phyloP scores from a whole-genome alignment of 2,329 filamentous ascomycete genomes.

The Botryotinia narcissicola region DNA sequence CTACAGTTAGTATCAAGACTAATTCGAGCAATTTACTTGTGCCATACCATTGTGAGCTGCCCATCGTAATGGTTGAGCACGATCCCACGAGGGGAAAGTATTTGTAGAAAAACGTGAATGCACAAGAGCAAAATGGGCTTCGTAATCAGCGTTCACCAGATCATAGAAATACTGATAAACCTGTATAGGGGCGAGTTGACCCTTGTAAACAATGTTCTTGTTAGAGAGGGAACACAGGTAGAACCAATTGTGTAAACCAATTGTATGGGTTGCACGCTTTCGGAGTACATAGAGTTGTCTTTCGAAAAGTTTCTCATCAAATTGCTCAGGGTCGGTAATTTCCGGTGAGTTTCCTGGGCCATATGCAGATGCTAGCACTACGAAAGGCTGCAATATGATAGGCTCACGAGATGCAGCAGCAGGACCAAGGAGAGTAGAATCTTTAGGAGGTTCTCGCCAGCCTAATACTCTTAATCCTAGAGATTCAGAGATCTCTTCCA shows the following conservation, averaged over 20 bases:
- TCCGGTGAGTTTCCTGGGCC: constrained; percentile 77
- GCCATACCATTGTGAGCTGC: constrained; percentile 84
- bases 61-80: constrained; percentile 93
- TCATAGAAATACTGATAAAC: constrained; percentile 99
- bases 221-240: constrained; percentile 93
- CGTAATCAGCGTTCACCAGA: constrained; percentile 93
- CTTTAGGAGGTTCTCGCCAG: constrained; percentile 93
- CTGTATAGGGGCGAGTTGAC: constrained; percentile 88
- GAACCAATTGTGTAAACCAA: constrained; percentile 97
- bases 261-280: constrained; percentile 91
- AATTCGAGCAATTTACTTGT: constrained; percentile 31
- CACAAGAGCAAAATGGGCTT: constrained; percentile 93
- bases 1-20: constrained; percentile 34
- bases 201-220: constrained; percentile 99
- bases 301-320: constrained; percentile 85
- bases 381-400: constrained; percentile 91
- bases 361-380: constrained; percentile 83
- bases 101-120: constrained; percentile 98
- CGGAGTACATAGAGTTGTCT: constrained; percentile 90
- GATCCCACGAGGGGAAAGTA: constrained; percentile 97
- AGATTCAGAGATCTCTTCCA: constrained; percentile 89
- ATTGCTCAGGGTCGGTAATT: constrained; percentile 72
- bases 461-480: constrained; percentile 87
- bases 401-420: constrained; percentile 93
- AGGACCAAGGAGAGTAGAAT: constrained; percentile 89